Base-by-base conservation (phyloP, 192 early-diverging fungal genomes). In the Kappamyces sp. region DNA sequence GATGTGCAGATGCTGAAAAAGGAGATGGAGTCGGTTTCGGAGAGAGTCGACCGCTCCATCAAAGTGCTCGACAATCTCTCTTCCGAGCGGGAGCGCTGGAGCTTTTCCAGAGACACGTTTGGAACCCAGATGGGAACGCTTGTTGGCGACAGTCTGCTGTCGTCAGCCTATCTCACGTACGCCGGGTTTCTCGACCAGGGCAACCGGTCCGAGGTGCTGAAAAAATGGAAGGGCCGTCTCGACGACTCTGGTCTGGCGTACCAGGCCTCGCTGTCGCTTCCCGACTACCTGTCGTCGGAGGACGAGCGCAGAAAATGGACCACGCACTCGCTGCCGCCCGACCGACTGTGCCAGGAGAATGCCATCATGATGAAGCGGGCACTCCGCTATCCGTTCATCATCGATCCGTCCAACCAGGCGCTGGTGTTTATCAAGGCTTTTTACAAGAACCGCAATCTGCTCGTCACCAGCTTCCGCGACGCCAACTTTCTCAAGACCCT, bases 141-240 rank as follows among this genome's bases (percentile, higher is more conserved):
- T 45, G 91, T 97, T 30, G 97, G 97, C 54, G 97, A 99, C 64
- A 90, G 94, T 12, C 66, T 99, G 15, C 69, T 98, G 40, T 85
- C 89, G 4, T 77, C 91, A 0, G 97, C 94, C n/a, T 91, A 96
- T 71, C 70, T 98, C 32, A 89, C 96, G 0, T 99, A 99, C 64
- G 93, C 84, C 38, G 97, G 97, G 12, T 91, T 88, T 81, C 98
- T 98, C 79, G 94, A 97, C 77, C 96, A 98, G 77, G 86, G 90
- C 55, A 87, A 95, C 66, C 86, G 97, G 55, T 85, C 88, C 50
- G 62, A 82, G 49, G 77, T 99, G 42, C 54, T 91, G 49, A 64
- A 72, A 31, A 84, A 81, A 41, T 99, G 95, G 95, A 74, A 76
- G 5, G 65, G 64, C 31, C 91, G 94, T 57, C 75, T 89, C 9